phyloP scores from a whole-genome alignment of 495 filamentous ascomycete genomes.

The Neurospora hispaniola region DNA sequence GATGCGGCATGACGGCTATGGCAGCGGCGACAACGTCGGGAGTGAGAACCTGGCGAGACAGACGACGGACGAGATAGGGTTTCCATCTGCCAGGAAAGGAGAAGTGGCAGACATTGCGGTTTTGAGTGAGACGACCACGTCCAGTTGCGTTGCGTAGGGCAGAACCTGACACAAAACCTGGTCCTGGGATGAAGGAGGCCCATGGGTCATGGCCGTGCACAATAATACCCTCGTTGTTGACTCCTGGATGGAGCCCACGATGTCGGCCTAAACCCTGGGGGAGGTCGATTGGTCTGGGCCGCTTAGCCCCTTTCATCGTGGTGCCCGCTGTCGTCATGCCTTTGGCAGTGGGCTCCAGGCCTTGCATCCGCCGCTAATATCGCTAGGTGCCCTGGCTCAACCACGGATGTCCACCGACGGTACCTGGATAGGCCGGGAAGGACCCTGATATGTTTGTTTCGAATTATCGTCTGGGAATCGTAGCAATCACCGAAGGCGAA shows the following conservation, averaged over 20 bases:
- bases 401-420: neutral
- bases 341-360: constrained; percentile 2
- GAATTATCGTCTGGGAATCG: constrained; percentile 13
- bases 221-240: constrained; percentile 15
- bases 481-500: constrained; percentile 15
- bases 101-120: constrained; percentile 21
- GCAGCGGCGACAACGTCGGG: constrained; percentile 15
- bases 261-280: constrained; percentile 1
- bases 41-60: constrained; percentile 17
- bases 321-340: constrained; percentile 7
- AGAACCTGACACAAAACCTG: constrained; percentile 36
- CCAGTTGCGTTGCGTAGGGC: constrained; percentile 20
- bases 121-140: constrained; percentile 17
- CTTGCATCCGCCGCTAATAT: neutral
- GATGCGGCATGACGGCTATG: constrained; percentile 24
- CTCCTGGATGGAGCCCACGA: constrained; percentile 10
- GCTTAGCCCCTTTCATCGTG: constrained; percentile 25
- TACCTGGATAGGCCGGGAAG: constrained; percentile 1
- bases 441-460: constrained; percentile 13
- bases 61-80: constrained; percentile 29
- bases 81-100: constrained; percentile 20
- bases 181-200: constrained; percentile 26
- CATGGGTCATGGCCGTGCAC: constrained; percentile 25
- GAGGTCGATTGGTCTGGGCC: constrained; percentile 11
- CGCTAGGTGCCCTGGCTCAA: neutral